Percentiles rank a stretch among this genome's conserved stretches.
These are phyloP conservation scores for Populus pruinosa DNA, from an alignment of 345 rosid genomes.

Conservation along the genomic window DNA sequence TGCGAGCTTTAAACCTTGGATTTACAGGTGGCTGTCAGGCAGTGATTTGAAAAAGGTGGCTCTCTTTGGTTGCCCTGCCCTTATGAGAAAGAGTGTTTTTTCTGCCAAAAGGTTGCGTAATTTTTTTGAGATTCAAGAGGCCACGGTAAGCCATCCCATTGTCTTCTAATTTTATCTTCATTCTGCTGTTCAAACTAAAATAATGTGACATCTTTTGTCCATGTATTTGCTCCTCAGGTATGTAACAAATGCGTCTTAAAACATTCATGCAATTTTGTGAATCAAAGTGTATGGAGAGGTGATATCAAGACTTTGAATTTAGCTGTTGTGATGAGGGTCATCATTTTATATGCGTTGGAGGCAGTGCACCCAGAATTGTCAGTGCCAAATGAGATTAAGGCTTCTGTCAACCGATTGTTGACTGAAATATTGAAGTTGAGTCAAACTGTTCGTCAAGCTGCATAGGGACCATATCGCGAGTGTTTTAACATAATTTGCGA, in stretches of 20 bases:
- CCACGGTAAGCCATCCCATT: conserved; percentile 45
- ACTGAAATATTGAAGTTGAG: conserved; percentile 55
- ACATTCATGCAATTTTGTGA: conserved; percentile 58
- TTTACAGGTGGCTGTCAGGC: conserved; percentile 74
- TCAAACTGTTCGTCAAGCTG: conserved; percentile 18
- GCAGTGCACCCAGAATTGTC: conserved; percentile 40
- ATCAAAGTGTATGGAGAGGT: conserved; percentile 48
- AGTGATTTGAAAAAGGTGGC: conserved; percentile 61
- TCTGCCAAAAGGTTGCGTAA: conserved; percentile 72
- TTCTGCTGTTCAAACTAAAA: no score
- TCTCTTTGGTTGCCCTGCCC: conserved; percentile 69
- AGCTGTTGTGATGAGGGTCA: conserved; percentile 56
- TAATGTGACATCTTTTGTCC: background rate
- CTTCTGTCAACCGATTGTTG: conserved; percentile 45
- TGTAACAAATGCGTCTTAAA: conserved; percentile 56
- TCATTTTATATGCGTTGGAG: conserved; percentile 53
- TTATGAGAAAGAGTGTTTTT: conserved; percentile 39
- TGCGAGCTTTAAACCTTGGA: conserved; percentile 9
- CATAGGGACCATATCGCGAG: background rate
- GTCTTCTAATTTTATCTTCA: background rate
- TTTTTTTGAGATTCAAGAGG: conserved; percentile 60
- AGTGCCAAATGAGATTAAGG: conserved; percentile 55
- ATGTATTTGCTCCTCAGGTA: conserved; percentile 44
- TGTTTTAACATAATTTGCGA: background rate
- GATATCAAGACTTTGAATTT: conserved; percentile 43